Conservation (phyloP, 2,329 filamentous ascomycete genomes). For the Penicillium sp. region DNA sequence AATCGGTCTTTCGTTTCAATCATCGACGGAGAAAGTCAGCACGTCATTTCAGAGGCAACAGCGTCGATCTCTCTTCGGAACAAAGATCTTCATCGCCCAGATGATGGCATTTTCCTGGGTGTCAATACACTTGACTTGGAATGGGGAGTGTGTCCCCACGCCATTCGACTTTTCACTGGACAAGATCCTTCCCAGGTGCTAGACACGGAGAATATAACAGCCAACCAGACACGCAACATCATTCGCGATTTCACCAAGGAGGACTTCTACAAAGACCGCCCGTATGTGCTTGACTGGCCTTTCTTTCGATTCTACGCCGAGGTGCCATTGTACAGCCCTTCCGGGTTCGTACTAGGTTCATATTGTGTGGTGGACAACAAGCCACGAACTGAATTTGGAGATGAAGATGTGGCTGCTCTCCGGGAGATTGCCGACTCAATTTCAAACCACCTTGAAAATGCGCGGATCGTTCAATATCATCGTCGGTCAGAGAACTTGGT, state of each 20-base stretch:
- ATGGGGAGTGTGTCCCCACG: conserved; percentile 19
- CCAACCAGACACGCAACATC: conserved; percentile 27
- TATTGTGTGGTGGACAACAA: conserved; percentile 52
- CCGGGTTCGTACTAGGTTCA: conserved; percentile 49
- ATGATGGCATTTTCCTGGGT: conserved; percentile 30
- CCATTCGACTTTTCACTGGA: conserved; percentile 20
- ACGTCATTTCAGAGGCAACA: conserved; percentile 48
- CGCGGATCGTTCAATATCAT: conserved; percentile 47
- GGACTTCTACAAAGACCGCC: conserved; percentile 28
- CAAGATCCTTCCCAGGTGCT: conserved; percentile 11
- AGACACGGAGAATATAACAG: conserved; percentile 21
- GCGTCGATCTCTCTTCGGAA: conserved; percentile 33
- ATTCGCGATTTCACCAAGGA: conserved; percentile 34
- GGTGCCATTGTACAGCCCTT: conserved; percentile 52
- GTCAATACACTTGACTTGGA: conserved; percentile 18
- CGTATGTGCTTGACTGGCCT: conserved; percentile 28
- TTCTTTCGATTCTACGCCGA: conserved; percentile 46
- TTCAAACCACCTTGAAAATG: conserved; percentile 52
- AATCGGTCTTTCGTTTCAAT: conserved; percentile 45
- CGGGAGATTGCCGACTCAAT: conserved; percentile 49
- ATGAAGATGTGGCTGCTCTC: conserved; percentile 39
- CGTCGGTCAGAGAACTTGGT: conserved; percentile 51
- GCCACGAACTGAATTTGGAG: conserved; percentile 39
- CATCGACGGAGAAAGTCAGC: conserved; percentile 43
- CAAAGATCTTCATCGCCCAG: conserved; percentile 18